These are phyloP conservation scores for Phalaenopsis hybrid DNA, from an alignment of 116 monocot species.

Conservation along the genomic window DNA sequence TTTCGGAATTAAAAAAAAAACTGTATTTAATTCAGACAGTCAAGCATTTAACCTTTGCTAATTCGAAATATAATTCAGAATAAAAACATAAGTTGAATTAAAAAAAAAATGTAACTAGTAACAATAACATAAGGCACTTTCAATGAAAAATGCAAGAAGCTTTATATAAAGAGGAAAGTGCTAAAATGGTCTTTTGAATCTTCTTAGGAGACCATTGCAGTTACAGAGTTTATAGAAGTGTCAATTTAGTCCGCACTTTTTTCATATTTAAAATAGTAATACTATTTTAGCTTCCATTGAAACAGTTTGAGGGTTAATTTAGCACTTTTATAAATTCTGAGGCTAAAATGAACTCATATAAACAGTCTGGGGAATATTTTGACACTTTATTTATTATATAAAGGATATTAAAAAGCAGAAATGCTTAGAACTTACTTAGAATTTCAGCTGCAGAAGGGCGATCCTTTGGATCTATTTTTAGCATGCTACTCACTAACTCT, in stretches of 20 bases:
- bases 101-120: not conserved
- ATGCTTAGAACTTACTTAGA: constrained; percentile 28
- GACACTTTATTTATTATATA: too few relatives aligned
- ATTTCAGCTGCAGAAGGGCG: constrained; percentile 48
- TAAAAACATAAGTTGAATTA: not conserved
- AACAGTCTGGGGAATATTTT: too few relatives aligned
- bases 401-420: not conserved
- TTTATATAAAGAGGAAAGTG: too few relatives aligned
- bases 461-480: constrained; percentile 42
- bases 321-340: too few relatives aligned
- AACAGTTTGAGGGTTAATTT: too few relatives aligned
- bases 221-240: too few relatives aligned
- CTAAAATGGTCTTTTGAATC: too few relatives aligned
- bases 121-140: not conserved
- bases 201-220: too few relatives aligned
- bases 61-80: not conserved
- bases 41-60: not conserved
- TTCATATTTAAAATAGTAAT: too few relatives aligned
- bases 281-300: too few relatives aligned
- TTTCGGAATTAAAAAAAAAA: not conserved
- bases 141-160: not conserved
- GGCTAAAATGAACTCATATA: too few relatives aligned
- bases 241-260: too few relatives aligned
- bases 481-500: constrained; percentile 46
- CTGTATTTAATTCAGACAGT: not conserved